Base-by-base conservation (phyloP, 805 yeast species). In the Peterozyma xylosa region DNA sequence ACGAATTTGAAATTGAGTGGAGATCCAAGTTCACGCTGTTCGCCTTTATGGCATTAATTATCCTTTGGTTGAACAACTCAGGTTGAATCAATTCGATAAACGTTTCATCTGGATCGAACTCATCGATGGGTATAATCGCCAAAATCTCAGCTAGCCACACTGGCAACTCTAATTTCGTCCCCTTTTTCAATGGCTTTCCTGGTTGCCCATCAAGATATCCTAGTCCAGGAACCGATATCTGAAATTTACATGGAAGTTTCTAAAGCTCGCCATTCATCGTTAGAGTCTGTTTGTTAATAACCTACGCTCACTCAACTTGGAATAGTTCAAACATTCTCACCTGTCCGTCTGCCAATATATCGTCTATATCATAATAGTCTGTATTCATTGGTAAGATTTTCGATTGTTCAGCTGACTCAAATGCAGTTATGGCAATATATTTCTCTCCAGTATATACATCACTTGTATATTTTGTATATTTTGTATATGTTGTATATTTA, bases 121-220 rank as follows among this genome's bases (percentile, higher is more conserved):
- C 70, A 50, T 53, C 35, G 51, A 47, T 50, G 11, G 55, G 53
- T 53, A 64, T 60, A 15, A 75, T 66, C 0, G 96, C 96, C 30
- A 90, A 64, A 1, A 84, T 74, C 46, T 81, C 81, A 0, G 96
- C 95, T 35, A 91, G 63, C 98, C 98, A 91, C 29, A 89, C 60
- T 0, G 98, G 98, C 18, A 91, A 68, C 46, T 86, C 90, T 3
- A 88, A 54, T 53, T 79, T 80, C 2, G 89, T 70, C 32, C 78
- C 80, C 52, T 76, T 71, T 43, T 66, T 62, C 30, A 82, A 67
- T 47, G 79, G 58, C 49, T 77, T 72, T 1, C 84, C 86, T 1
- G 88, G 86, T 48, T 82, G 78, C 7, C 90, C 88, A 54, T 84
- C 90, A 6, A 91, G 67, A 55, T 82, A 87, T 2, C 96, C 97